Percentiles rank a stretch among this genome's conserved stretches.
Conservation (phyloP, 1,284 basidiomycete species). For the Ceratobasidium sp. region DNA sequence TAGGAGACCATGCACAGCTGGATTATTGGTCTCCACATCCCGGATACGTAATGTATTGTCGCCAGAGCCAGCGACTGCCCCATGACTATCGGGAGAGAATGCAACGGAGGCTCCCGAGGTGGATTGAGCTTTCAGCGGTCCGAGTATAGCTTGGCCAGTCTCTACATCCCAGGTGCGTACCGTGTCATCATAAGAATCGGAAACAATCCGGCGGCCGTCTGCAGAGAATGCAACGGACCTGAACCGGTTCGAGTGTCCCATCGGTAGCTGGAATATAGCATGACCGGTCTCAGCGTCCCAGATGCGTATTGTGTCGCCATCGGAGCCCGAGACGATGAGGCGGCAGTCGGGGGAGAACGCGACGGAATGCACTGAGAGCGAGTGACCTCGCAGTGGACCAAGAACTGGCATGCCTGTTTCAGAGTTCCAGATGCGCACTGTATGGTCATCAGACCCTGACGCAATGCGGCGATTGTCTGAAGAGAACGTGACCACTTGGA, state of each 20-base stretch:
- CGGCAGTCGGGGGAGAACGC: conserved; percentile 32
- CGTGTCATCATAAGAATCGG: background rate
- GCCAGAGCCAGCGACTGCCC: background rate
- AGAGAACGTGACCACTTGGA: conserved; percentile 20
- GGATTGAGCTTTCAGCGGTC: background rate
- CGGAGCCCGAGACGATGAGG: conserved; percentile 13
- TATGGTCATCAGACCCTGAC: conserved; percentile 19
- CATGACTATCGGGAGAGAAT: background rate
- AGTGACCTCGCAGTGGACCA: conserved; percentile 16
- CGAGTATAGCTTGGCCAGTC: too few relatives aligned
- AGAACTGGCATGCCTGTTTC: background rate
- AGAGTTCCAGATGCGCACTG: conserved; percentile 33
- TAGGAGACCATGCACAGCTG: background rate
- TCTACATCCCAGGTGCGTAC: background rate
- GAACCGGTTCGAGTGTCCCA: background rate
- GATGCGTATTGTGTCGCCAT: conserved; percentile 19
- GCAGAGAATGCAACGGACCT: background rate
- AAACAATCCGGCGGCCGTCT: background rate
- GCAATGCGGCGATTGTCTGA: conserved; percentile 13
- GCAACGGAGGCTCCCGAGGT: background rate
- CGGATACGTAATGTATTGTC: background rate
- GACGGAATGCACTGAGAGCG: background rate
- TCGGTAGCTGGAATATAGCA: background rate
- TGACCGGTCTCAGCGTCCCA: background rate
- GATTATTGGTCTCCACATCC: background rate